These are phyloP conservation scores for Cenchrus purpureus DNA, from an alignment of 176 grass and related monocot species.

Conservation along the genomic window DNA sequence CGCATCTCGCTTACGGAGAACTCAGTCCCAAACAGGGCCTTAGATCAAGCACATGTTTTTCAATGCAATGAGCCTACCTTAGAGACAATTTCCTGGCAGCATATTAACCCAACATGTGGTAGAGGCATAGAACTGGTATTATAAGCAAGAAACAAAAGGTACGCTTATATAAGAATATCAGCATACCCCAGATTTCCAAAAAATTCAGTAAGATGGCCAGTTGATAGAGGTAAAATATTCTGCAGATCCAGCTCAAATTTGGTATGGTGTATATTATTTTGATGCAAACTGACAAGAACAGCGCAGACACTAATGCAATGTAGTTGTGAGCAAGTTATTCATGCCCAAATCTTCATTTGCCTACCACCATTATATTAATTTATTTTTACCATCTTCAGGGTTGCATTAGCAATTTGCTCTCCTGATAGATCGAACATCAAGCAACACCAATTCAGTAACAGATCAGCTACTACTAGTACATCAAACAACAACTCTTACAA, in stretches of 20 bases:
- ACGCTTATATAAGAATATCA: not conserved
- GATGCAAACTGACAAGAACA: not conserved
- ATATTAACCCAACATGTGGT: not conserved
- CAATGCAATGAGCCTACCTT: not conserved
- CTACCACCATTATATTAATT: not conserved
- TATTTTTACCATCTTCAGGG: not conserved
- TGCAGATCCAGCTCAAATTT: not conserved
- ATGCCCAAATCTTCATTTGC: not conserved
- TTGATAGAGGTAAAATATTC: not conserved
- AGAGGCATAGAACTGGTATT: not conserved
- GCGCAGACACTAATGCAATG: not conserved
- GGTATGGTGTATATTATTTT: not conserved
- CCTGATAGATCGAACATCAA: not conserved
- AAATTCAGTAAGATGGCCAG: not conserved
- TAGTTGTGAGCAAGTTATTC: not conserved
- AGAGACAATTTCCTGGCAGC: not conserved
- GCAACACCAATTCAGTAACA: not conserved
- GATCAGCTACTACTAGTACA: not conserved
- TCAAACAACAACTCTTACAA: not conserved
- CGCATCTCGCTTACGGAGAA: too few relatives aligned
- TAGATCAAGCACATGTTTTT: not conserved
- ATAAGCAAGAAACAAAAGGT: not conserved
- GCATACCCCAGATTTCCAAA: not conserved
- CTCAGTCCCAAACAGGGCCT: too few relatives aligned
- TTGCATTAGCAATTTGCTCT: not conserved